These are phyloP conservation scores for Pyronema domesticum DNA, from an alignment of 495 filamentous ascomycete species.

Conservation along the genomic window DNA sequence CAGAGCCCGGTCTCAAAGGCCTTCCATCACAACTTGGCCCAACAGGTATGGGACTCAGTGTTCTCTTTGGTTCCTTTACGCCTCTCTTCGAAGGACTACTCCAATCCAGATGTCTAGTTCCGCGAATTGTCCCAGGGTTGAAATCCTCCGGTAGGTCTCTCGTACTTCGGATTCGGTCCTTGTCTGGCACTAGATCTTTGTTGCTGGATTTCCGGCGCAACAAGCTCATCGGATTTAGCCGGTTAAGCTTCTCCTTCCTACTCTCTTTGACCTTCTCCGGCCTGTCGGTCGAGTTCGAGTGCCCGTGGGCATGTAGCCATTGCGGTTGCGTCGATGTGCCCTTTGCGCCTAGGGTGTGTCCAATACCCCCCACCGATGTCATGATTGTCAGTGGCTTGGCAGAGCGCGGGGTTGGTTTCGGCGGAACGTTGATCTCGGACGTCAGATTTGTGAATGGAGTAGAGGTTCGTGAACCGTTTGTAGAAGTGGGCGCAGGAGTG, in stretches of 20 bases:
- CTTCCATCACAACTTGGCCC: neutral
- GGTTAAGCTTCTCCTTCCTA: conserved; percentile 37
- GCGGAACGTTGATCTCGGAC: neutral
- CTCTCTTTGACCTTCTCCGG: conserved; percentile 1
- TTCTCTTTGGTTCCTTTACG: conserved; percentile 2
- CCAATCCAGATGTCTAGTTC: conserved; percentile 24
- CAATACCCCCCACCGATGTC: conserved; percentile 20
- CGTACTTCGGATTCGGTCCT: conserved; percentile 22
- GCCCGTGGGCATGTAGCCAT: neutral
- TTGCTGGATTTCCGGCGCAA: conserved; percentile 43
- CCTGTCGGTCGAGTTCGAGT: neutral
- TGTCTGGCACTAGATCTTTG: conserved; percentile 12
- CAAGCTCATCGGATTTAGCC: conserved; percentile 55
- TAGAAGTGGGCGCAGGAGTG: conserved; percentile 86
- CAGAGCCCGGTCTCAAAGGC: neutral
- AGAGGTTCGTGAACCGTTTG: conserved; percentile 15
- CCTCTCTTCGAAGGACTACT: conserved; percentile 18
- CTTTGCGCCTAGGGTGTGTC: neutral
- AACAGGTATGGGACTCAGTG: conserved; percentile 5
- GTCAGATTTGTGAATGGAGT: conserved; percentile 1
- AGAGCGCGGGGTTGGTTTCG: conserved; percentile 5
- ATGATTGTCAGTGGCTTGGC: conserved; percentile 21
- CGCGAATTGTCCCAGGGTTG: conserved; percentile 44
- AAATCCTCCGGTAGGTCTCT: conserved; percentile 47
- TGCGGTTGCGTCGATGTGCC: neutral